Percentiles rank a stretch among this genome's conserved stretches.
phyloP scores from a whole-genome alignment of 2,329 filamentous ascomycete genomes.

The Colletotrichum eleusines region DNA sequence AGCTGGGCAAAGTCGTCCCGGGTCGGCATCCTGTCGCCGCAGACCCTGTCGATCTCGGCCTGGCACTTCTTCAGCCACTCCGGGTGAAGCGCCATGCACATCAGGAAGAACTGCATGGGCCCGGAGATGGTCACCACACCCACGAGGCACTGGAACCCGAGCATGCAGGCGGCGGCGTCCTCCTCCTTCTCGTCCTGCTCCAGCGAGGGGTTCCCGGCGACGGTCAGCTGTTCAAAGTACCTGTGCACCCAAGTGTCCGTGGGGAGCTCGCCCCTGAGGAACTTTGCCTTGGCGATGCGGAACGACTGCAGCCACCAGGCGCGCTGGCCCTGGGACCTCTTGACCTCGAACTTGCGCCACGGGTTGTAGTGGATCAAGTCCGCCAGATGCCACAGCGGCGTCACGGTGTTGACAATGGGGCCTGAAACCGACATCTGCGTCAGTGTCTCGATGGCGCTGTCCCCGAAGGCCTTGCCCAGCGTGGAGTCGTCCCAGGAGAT shows the following conservation, averaged over 20 bases:
- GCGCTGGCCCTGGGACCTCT: conserved; percentile 57
- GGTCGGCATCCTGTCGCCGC: conserved; percentile 65
- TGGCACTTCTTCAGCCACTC: conserved; percentile 66
- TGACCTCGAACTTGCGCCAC: conserved; percentile 61
- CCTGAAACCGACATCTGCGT: conserved; percentile 66
- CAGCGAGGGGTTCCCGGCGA: conserved; percentile 54
- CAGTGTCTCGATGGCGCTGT: conserved; percentile 60
- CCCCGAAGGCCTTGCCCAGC: conserved; percentile 59
- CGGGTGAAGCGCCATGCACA: conserved; percentile 65
- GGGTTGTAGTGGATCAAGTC: conserved; percentile 56
- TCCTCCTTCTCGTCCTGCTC: conserved; percentile 59
- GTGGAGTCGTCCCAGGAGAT: conserved; percentile 64
- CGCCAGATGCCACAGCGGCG: conserved; percentile 61
- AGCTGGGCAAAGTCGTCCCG: conserved; percentile 62
- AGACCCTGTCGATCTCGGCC: conserved; percentile 68
- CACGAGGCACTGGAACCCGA: conserved; percentile 64
- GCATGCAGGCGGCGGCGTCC: conserved; percentile 62
- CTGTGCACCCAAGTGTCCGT: conserved; percentile 61
- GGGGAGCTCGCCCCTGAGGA: conserved; percentile 55
- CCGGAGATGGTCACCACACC: conserved; percentile 64
- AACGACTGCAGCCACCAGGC: conserved; percentile 61
- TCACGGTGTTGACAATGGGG: conserved; percentile 62
- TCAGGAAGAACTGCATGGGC: conserved; percentile 63
- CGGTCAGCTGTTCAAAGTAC: conserved; percentile 59
- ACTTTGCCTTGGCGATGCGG: conserved; percentile 56